Percentiles rank a stretch among this genome's conserved stretches.
Evolutionary conservation across 495 filamentous ascomycete species (phyloP).

Genomic region (Sporormia fimetaria): DNA sequence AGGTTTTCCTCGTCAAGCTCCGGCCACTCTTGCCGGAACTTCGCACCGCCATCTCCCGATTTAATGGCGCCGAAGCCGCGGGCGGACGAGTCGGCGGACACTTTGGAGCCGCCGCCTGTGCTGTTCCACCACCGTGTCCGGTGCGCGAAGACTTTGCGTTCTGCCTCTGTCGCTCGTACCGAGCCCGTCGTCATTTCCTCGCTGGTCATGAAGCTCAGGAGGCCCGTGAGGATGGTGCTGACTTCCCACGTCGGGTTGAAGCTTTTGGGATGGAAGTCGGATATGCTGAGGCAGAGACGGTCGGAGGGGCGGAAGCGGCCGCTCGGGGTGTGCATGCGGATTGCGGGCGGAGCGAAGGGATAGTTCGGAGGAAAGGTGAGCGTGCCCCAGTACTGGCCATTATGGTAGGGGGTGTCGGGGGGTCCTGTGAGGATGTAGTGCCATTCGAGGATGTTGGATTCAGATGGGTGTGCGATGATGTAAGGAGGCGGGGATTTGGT

Average conservation of each 20-base stretch:
- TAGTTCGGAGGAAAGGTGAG: conserved; percentile 92
- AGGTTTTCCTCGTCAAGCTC: conserved; percentile 86
- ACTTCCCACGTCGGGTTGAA: conserved; percentile 99
- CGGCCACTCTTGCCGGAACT: conserved; percentile 81
- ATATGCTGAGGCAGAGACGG: conserved; percentile 86
- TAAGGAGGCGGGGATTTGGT: conserved; percentile 85
- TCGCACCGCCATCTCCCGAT: conserved; percentile 82
- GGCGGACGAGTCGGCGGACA: conserved; percentile 1
- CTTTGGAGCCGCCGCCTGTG: conserved; percentile 75
- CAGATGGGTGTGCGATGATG: conserved; percentile 88
- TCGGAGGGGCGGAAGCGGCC: conserved; percentile 90
- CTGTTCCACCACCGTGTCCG: conserved; percentile 93
- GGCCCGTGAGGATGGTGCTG: conserved; percentile 85
- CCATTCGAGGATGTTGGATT: conserved; percentile 95
- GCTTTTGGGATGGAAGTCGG: conserved; percentile 91
- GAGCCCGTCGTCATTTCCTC: conserved; percentile 98
- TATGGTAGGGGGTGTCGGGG: conserved; percentile 85
- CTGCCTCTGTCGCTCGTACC: conserved; percentile 64
- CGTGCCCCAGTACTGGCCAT: conserved; percentile 97
- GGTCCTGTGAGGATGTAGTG: conserved; percentile 97
- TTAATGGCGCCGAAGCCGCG: conserved; percentile 55
- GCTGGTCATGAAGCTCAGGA: conserved; percentile 94
- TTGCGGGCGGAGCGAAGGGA: conserved; percentile 91
- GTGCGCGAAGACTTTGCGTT: conserved; percentile 66
- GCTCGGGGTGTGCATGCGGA: conserved; percentile 96